phyloP scores from a whole-genome alignment of 1,139 yeast genomes.

The Pichia sp. region DNA sequence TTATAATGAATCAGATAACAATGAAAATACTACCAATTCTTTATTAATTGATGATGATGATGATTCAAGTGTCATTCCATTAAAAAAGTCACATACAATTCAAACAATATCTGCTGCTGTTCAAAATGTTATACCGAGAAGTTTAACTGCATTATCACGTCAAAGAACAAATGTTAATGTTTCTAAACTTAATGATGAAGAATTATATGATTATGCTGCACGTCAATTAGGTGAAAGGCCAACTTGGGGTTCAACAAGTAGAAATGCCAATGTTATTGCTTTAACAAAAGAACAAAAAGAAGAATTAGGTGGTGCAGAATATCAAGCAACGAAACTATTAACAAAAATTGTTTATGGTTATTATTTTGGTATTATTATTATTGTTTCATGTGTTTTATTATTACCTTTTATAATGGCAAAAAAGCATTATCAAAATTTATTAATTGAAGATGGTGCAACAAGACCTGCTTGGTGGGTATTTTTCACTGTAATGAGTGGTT shows the following conservation, averaged over 20 bases:
- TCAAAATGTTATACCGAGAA: no score
- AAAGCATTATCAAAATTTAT: constrained; percentile 36
- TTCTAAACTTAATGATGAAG: no score
- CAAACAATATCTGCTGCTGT: no score
- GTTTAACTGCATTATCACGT: no score
- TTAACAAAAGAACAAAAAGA: constrained; percentile 80
- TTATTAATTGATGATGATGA: no score
- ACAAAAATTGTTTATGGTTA: constrained; percentile 60
- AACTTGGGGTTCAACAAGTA: constrained; percentile 89
- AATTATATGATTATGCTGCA: constrained; percentile 21
- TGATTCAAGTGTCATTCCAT: no score
- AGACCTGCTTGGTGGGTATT: constrained; percentile 95
- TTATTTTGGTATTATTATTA: constrained; percentile 68
- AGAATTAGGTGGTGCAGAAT: constrained; percentile 96
- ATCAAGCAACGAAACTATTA: constrained; percentile 75
- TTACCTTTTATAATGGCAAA: constrained; percentile 60
- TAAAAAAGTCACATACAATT: no score
- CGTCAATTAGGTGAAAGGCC: constrained; percentile 39
- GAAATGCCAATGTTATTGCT: constrained; percentile 87
- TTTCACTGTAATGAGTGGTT: constrained; percentile 70
- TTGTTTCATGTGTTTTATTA: constrained; percentile 51
- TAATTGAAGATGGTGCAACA: constrained; percentile 51
- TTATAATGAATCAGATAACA: no score
- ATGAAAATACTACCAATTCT: no score
- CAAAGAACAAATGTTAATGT: no score